Evolutionary conservation across 768 basidiomycete species (phyloP), one percentile per base, ranked within the genome.

Genomic region (Tylopilus rubrobrunneus): DNA sequence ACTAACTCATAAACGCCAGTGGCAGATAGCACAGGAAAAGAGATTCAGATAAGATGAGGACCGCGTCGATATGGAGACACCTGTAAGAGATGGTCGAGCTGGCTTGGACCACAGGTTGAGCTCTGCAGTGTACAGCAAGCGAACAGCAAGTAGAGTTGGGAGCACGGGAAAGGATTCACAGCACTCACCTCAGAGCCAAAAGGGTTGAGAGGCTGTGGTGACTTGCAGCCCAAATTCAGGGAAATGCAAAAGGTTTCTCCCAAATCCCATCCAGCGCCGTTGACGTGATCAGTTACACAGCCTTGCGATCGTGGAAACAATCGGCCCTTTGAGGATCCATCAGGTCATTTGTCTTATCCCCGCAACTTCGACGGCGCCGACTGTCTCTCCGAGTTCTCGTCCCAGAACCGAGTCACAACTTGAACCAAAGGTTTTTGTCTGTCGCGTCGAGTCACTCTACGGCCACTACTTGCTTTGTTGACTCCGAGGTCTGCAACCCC

Each of bases 331-430:
- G 11, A 36, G 46, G 36, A 19, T 19, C 19, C 19, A 19, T 19
- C 19, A 19, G 19, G 19, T 19, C 19, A 19, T 19, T 19, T 19
- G 19, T 19, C 19, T 19, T 0, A 10, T 25, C 33, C 19, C 15
- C 62, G 62, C 61, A 63, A 27, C 37, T 39, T 51, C 41, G 11
- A 53, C 56, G 49, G 62, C 58, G 56, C 62, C 62, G 62, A 63
- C 46, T 14, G 29, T 29, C 9, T 3, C 49, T 27, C 52, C 58
- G 14, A 46, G 53, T 15, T 37, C 33, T 31, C 17, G n/a, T 48
- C 51, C 34, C 46, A 31, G 33, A 49, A 31, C 10, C 12, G 10
- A n/a, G 40, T 34, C 4, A 17, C 12, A 21, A n/a, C 48, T 21
- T 6, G 17, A 7, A 25, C 51, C 33, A 12, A 28, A n/a, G 4